phyloP scores from a whole-genome alignment of 148 eudicot genomes.

The Chenopodium suecicum region DNA sequence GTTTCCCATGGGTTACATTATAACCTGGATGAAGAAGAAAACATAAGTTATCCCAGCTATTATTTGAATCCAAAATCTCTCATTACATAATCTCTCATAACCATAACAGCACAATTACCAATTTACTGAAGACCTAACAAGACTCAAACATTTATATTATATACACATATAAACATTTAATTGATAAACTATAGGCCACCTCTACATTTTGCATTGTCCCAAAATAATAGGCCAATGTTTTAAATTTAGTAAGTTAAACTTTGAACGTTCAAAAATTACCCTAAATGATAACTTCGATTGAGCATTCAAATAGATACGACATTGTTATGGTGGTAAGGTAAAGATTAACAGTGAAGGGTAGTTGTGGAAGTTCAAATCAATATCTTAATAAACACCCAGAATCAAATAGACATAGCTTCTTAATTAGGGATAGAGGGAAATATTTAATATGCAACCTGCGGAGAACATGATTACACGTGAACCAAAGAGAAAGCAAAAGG shows the following conservation, averaged over 20 bases:
- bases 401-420: no score
- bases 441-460: neutral
- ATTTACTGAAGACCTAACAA: no score
- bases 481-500: neutral
- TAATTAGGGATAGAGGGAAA: neutral
- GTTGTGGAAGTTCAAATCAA: no score
- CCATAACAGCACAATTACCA: no score
- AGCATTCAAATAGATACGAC: neutral
- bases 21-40: conserved; percentile 28
- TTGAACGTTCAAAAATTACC: neutral
- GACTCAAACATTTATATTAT: no score
- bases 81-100: no score
- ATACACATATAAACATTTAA: no score
- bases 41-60: conserved; percentile 3
- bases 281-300: neutral
- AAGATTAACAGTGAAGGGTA: no score
- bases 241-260: neutral
- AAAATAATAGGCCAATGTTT: neutral
- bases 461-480: neutral
- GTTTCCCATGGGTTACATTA: conserved; percentile 27
- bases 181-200: neutral
- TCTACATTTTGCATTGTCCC: neutral
- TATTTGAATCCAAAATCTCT: neutral
- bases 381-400: no score
- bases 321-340: no score